Evolutionary conservation across 106 monocot species (phyloP).

Genomic region (Phalaenopsis aphrodite): DNA sequence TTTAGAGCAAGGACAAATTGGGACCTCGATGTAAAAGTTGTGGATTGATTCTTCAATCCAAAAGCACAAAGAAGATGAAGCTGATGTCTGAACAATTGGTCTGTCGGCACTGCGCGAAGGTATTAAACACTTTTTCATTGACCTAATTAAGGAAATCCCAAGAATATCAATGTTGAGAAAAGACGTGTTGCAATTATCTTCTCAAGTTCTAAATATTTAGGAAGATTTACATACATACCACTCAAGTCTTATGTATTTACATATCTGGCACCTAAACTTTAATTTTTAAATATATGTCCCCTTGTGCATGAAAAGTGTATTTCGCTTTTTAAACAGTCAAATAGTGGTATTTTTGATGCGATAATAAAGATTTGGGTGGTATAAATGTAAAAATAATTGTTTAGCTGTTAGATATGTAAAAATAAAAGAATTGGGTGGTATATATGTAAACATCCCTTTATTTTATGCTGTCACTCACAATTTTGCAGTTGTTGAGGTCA

Average conservation of each 20-base stretch:
- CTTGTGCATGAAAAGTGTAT: no score
- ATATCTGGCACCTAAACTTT: no score
- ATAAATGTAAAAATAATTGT: no score
- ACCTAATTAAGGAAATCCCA: neutral
- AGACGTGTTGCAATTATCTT: neutral
- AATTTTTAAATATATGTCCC: no score
- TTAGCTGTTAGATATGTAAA: no score
- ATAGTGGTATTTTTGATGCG: no score
- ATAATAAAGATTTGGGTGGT: no score
- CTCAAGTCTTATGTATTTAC: no score
- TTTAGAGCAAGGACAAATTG: constrained; percentile 31
- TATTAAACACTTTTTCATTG: constrained; percentile 14
- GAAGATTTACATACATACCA: no score
- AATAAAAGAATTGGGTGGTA: no score
- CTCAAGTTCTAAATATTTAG: neutral
- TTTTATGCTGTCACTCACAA: neutral
- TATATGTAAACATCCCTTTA: no score
- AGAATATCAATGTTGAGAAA: neutral
- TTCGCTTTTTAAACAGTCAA: no score
- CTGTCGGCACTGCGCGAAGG: constrained; percentile 79
- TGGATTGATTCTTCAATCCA: constrained; percentile 42
- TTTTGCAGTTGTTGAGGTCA: constrained; percentile 60
- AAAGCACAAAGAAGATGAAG: constrained; percentile 59
- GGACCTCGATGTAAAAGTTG: constrained; percentile 65
- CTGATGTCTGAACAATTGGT: constrained; percentile 40